These are phyloP conservation scores for Kwoniella heveanensis DNA, from an alignment of 768 basidiomycete species.

Conservation along the genomic window DNA sequence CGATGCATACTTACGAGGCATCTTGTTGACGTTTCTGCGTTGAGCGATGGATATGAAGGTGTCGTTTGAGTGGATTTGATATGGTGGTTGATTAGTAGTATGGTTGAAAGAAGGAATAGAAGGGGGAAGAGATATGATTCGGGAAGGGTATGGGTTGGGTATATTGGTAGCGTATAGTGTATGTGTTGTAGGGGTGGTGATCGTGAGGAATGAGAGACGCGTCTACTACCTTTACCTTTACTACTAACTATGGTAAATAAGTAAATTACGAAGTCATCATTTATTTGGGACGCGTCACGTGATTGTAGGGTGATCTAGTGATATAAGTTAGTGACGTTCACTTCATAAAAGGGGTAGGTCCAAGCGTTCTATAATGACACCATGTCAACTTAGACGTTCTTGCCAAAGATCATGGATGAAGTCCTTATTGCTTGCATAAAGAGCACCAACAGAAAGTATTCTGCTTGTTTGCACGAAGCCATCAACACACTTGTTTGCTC, in stretches of 20 bases:
- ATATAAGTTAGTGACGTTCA: too few relatives aligned
- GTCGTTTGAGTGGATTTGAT: slow-evolving; percentile 4
- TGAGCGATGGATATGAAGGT: slow-evolving; percentile 1
- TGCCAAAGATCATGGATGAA: too few relatives aligned
- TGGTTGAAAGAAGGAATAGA: slow-evolving; percentile 10
- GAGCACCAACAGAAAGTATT: too few relatives aligned
- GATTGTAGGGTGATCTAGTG: slow-evolving; percentile 5
- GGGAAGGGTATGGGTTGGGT: neutral
- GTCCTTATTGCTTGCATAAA: too few relatives aligned
- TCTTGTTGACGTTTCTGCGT: slow-evolving; percentile 25
- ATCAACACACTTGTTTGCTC: too few relatives aligned
- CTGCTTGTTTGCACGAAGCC: too few relatives aligned
- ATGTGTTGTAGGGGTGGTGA: neutral
- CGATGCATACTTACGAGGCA: slow-evolving; percentile 50
- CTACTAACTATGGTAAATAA: neutral
- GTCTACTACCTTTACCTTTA: neutral
- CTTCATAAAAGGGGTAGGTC: too few relatives aligned
- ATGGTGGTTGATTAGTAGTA: slow-evolving; percentile 15
- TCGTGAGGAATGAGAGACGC: neutral
- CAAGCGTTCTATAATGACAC: too few relatives aligned
- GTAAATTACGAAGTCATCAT: slow-evolving; percentile 2
- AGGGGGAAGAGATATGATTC: slow-evolving; percentile 17
- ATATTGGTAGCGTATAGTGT: slow-evolving; percentile 5
- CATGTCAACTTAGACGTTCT: too few relatives aligned
- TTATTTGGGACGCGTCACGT: slow-evolving; percentile 11